phyloP scores from a whole-genome alignment of 176 grass and related monocot genomes.

The Panicum miliaceum region DNA sequence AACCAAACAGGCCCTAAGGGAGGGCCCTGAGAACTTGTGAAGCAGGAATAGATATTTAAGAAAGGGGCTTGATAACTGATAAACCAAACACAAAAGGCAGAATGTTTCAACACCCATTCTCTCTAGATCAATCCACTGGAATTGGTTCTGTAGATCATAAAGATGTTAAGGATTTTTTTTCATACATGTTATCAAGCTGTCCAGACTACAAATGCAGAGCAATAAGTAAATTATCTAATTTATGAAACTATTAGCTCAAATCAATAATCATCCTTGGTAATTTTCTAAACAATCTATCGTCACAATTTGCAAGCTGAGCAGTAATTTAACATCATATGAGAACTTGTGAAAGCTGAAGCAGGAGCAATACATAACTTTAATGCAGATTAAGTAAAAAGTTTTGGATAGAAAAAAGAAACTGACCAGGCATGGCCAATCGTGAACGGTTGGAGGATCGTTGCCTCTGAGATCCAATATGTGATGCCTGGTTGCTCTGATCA shows the following conservation, averaged over 20 bases:
- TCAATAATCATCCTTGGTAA: neutral
- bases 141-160: neutral
- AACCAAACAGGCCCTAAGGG: no score
- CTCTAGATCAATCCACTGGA: neutral
- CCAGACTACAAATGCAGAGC: neutral
- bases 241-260: neutral
- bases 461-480: slow-evolving; percentile 61
- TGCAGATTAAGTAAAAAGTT: neutral
- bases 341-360: slow-evolving; percentile 3
- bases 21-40: neutral
- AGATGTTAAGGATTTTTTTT: neutral
- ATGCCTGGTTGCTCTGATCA: slow-evolving; percentile 55
- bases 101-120: neutral
- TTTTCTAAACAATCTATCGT: slow-evolving; percentile 7
- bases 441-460: slow-evolving; percentile 66
- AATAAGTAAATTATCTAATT: neutral
- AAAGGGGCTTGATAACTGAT: neutral
- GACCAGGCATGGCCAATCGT: slow-evolving; percentile 67
- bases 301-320: neutral
- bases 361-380: neutral
- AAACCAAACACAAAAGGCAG: neutral
- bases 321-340: neutral
- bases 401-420: slow-evolving; percentile 29
- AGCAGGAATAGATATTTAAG: slow-evolving; percentile 3
- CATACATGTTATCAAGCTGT: neutral